phyloP scores from a whole-genome alignment of 495 filamentous ascomycete genomes.

The Neurospora discreta region DNA sequence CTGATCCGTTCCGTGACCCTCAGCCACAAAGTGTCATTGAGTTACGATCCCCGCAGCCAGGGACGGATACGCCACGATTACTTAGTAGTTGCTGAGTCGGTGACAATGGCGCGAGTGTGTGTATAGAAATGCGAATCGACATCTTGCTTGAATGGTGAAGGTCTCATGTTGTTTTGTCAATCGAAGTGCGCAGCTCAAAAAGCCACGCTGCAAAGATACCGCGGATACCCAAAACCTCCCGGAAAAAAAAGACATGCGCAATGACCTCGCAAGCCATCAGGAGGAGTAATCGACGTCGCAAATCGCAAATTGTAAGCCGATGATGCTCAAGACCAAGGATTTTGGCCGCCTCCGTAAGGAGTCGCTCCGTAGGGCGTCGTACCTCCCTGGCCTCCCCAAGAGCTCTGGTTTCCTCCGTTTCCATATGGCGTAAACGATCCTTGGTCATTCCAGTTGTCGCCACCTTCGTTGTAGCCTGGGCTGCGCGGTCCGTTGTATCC shows the following conservation, averaged over 20 bases:
- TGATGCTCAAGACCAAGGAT: conserved; percentile 15
- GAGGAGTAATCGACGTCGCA: neutral
- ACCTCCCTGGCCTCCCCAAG: conserved; percentile 60
- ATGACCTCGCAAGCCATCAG: neutral
- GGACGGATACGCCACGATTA: neutral
- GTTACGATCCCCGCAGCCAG: neutral
- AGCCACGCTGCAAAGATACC: neutral
- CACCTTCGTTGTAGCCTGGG: conserved; percentile 48
- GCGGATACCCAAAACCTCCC: neutral
- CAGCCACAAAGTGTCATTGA: neutral
- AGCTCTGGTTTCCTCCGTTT: conserved; percentile 44
- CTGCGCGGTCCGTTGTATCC: conserved; percentile 51
- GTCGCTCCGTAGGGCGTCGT: conserved; percentile 49
- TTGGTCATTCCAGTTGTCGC: conserved; percentile 43
- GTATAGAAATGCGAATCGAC: neutral
- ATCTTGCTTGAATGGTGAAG: neutral
- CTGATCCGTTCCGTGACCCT: neutral
- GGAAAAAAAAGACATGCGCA: neutral
- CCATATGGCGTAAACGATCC: conserved; percentile 72
- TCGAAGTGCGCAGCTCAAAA: neutral
- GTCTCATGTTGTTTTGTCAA: neutral
- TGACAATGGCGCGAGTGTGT: neutral
- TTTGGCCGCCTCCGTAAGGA: conserved; percentile 18
- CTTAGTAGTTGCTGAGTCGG: neutral
- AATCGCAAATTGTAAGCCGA: neutral